These are phyloP conservation scores for Leccinum uliginosum DNA, from an alignment of 768 basidiomycete genomes.

Conservation along the genomic window DNA sequence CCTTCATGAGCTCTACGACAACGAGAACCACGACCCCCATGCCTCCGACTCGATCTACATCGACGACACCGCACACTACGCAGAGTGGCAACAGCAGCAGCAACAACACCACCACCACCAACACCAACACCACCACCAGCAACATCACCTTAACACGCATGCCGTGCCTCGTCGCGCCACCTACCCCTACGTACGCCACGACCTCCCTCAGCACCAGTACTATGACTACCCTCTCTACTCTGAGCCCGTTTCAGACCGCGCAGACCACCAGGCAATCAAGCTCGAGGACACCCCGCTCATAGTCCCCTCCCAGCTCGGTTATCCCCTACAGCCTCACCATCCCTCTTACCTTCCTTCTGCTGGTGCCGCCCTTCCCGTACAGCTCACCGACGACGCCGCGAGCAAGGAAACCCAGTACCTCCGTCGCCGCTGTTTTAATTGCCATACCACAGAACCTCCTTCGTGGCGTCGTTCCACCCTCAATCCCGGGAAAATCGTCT, in stretches of 20 bases:
- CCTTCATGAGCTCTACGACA: conserved; percentile 70
- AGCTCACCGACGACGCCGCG: conserved; percentile 87
- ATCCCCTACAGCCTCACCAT: conserved; percentile 28
- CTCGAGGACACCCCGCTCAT: conserved; percentile 58
- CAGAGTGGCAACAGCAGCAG: conserved; percentile 34
- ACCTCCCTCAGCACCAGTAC: conserved; percentile 44
- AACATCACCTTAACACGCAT: conserved; percentile 24
- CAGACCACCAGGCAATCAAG: conserved; percentile 45
- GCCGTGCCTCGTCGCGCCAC: conserved; percentile 59
- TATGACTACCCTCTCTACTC: conserved; percentile 36
- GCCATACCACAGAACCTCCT: conserved; percentile 87
- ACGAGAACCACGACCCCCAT: conserved; percentile 42
- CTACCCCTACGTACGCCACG: conserved; percentile 73
- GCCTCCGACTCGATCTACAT: conserved; percentile 30
- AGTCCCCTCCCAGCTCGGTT: conserved; percentile 56
- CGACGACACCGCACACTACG: conserved; percentile 33
- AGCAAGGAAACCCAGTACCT: conserved; percentile 90
- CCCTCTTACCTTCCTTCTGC: conserved; percentile 39
- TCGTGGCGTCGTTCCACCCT: conserved; percentile 85
- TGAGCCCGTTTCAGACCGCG: conserved; percentile 34
- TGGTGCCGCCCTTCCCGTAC: conserved; percentile 53
- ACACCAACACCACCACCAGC: conserved; percentile 34
- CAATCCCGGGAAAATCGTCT: conserved; percentile 89
- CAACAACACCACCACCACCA: conserved; percentile 28
- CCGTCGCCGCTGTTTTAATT: conserved; percentile 84